Evolutionary conservation across 208 protist species (phyloP), one percentile per base, ranked within the genome.

Genomic region (Trichomonas gallinae): DNA sequence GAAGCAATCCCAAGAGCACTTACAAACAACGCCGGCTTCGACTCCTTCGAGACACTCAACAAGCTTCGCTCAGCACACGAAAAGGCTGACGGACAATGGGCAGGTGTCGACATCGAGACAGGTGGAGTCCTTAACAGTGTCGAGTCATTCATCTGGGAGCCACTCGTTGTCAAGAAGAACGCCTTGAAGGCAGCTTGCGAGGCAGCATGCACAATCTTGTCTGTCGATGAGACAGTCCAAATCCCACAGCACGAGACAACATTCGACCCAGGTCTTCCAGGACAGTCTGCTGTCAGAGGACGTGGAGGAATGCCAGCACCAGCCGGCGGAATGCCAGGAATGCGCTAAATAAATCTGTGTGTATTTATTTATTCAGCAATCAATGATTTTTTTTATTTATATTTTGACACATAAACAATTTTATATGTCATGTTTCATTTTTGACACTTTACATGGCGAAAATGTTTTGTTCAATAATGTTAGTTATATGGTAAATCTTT

Each of bases 1-100:
- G 99, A 99, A 97, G 98, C 99, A n/a, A 99, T 99, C 97, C 99
- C 99, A 81, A 98, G 99, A 72, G 98, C 99, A 97, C 97, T 99
- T 48, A 98, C 99, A 51, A 98, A 99, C 97, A 99, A 99, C 97
- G 99, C 99, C 85, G 99, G 99, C 58, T 99, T 99, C 97, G 99
- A 99, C 98, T 98, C 99, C 96, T 99, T 99, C 48, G 99, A 99
- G 96, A 99, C 99, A 89, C 97, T 99, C 44, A 99, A 99, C 98
- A 99, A 99, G 97, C 98, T 99, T 38, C 98, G 99, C 85, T 98
- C 99, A 96, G 98, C 98, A 97, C 99, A 99, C 98, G 98, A 98
- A 97, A 96, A 98, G 36, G 98, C 97, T 8, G 81, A 51, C 21
- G 87, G 87, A 51, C 1, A 15, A 51, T 97, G 97, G 97, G 38